Evolutionary conservation across 2,329 filamentous ascomycete genomes (phyloP), one percentile per base, ranked within the genome.

Genomic region (Alternaria atra): DNA sequence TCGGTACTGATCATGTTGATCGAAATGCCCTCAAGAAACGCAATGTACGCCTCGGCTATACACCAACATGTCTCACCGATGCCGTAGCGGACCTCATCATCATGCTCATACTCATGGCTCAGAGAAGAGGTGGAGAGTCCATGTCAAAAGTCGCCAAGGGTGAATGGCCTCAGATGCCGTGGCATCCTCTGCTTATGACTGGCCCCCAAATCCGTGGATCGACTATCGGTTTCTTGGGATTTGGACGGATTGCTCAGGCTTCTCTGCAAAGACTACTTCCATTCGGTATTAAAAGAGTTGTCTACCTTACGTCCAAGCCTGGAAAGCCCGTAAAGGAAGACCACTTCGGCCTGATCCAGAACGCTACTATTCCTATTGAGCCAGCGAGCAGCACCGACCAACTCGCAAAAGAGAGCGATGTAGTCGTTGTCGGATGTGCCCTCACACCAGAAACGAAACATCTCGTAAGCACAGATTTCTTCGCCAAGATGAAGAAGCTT

Each of bases 401-500:
- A n/a, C 52, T 76, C 2, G 73, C 73, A 1, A 52, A 47, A n/a
- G 72, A 75, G 15, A 76, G 73, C 52, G 73, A 75, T 37, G 58
- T 76, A 6, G 65, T 76, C 0, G 63, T 76, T 25, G 70, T 76
- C 0, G 73, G 71, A 32, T 76, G 73, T 27, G 66, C 70, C 1
- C 54, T 76, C 12, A 73, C 73, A 5, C 66, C 66, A 2, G 59
- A 56, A 12, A 76, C 73, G 2, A 74, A 70, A 34, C 70, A 76
- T 56, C 55, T 76, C 3, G 64, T 76, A 6, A 66, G 65, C 37
- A 62, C 63, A 2, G 62, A 68, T 8, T 76, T 76, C 62, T 82
- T 87, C 29, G 74, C 61, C 1, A 75, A 77, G 66, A 85, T 85
- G 82, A 87, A 86, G 72, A 77, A 81, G 17, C 81, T 83, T 0